A percentile compares a stretch with the other conserved stretches of the same genome.
Evolutionary conservation across 2,329 filamentous ascomycete genomes (phyloP).

Genomic region (Talaromyces sp.): DNA sequence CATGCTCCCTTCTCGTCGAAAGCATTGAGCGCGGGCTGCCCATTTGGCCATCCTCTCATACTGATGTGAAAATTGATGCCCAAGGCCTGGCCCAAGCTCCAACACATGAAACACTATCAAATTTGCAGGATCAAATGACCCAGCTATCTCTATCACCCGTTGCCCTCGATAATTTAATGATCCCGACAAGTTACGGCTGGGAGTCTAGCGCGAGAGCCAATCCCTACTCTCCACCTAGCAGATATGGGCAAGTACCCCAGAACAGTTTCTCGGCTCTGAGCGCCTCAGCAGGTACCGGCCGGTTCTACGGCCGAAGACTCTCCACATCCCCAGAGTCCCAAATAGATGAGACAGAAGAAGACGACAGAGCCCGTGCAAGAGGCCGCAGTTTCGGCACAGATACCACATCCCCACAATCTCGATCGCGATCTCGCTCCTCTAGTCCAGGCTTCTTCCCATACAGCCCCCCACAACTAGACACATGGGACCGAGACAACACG

Average conservation of each 20-base stretch:
- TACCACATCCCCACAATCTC: conserved; percentile 2
- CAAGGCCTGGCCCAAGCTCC: conserved; percentile 1
- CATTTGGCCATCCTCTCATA: conserved; percentile 13
- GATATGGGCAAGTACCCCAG: background rate
- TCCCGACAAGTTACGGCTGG: conserved; percentile 8
- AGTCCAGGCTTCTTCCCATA: conserved; percentile 21
- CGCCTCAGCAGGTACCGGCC: background rate
- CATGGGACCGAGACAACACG: background rate
- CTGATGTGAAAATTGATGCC: background rate
- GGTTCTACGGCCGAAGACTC: conserved; percentile 21
- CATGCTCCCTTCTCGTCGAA: conserved; percentile 38
- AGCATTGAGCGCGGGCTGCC: conserved; percentile 32
- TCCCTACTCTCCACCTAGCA: background rate
- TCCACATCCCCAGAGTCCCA: conserved; percentile 7
- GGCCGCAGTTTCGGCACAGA: conserved; percentile 15
- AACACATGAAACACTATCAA: background rate
- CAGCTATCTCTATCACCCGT: conserved; percentile 10
- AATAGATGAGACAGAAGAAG: background rate
- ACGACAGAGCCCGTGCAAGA: background rate
- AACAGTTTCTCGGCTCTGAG: conserved; percentile 7
- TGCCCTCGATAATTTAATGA: background rate
- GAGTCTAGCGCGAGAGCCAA: conserved; percentile 19
- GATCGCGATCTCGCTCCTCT: conserved; percentile 11
- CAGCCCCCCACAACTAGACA: conserved; percentile 17
- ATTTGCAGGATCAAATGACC: conserved; percentile 3